Evolutionary conservation across 441 rosid genomes (phyloP), one percentile per base, ranked within the genome.

Genomic region (Adansonia gregorii): DNA sequence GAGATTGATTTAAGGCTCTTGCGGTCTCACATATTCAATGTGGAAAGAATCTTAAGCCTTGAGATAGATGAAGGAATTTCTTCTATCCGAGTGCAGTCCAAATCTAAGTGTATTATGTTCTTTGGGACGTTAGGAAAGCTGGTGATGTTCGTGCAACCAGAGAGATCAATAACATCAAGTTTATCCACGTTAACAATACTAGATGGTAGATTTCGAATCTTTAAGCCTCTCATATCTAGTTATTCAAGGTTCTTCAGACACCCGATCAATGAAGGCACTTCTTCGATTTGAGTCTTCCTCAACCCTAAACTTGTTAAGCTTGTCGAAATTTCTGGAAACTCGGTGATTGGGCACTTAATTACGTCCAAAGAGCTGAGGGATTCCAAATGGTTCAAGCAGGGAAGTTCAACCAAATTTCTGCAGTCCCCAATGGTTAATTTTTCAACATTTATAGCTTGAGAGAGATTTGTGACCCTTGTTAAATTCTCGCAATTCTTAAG

Each of bases 331-430:
- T 74, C 79, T 79, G 81, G 88, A 39, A 85, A 76, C 43, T 80
- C 76, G 73, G 73, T 68, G 56, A 67, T 7, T 31, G 71, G 78
- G 71, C 83, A 83, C 19, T 83, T 81, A 72, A 75, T 63, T 7
- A 83, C 61, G n/a, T 70, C 78, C 20, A 80, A 39, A 59, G 12
- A 75, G 75, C 70, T 49, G 0, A 52, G 56, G 1, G 56, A 52
- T 14, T 0, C 1, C 61, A 17, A 17, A 19, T 19, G 61, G 0
- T 6, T 19, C 1, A 56, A 11, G 27, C 10, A 7, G 0, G 61
- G 24, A 56, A 19, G 12, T 56, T 56, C 61, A 56, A 0, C 61
- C 61, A 56, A 8, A 8, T 8, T 56, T 6, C 10, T 19, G 61
- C 61, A 56, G 1, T 2, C 3, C 0, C 0, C 27, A 56, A 56